Base-by-base conservation (phyloP, 805 yeast species). In the Wickerhamomyces canadensis region DNA sequence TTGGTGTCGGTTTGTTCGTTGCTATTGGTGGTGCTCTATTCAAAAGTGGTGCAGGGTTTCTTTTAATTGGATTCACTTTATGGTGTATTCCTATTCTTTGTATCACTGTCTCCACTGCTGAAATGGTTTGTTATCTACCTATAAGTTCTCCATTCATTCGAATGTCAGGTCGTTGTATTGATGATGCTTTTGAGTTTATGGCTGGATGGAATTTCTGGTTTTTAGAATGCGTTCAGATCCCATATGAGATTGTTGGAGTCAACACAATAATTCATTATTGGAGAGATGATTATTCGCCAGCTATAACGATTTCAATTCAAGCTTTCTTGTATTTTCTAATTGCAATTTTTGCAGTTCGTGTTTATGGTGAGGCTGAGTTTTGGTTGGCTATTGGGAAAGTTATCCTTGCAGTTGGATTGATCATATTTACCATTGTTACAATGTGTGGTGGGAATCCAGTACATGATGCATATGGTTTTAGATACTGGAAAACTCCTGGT, bases 401-500 rank as follows among this genome's bases (percentile, higher is more conserved):
- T 38, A 44, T 84, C 5, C 65, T 86, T 33, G 87, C 89, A 12
- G 55, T 80, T n/a, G 95, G 93, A 2, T 65, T 86, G 33, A 71
- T 86, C 41, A 51, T 81, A 19, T 86, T 82, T 58, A 84, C 93
- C 2, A 80, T 86, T 48, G 56, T 84, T 37, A 78, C 88, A 6
- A 86, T 85, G 94, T 75, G 82, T 26, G 95, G 95, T 22, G 96
- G 95, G 19, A 86, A 85, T 55, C 95, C 95, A 1, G 57, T 66
- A 28, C 76, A 73, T 42, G 84, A 82, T 46, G 71, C 65, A 5
- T 76, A 65, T 45, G 84, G 84, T 3, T 76, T 78, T 52, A 56
- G 79, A 31, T 68, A 73, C 51, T 78, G 79, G 74, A 57, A 55
- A 12, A 55, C 68, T 32, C 78, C 76, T 14, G 76, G 74, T 31